phyloP scores from a whole-genome alignment of 1,284 basidiomycete species.

The Papiliotrema fonsecae region DNA sequence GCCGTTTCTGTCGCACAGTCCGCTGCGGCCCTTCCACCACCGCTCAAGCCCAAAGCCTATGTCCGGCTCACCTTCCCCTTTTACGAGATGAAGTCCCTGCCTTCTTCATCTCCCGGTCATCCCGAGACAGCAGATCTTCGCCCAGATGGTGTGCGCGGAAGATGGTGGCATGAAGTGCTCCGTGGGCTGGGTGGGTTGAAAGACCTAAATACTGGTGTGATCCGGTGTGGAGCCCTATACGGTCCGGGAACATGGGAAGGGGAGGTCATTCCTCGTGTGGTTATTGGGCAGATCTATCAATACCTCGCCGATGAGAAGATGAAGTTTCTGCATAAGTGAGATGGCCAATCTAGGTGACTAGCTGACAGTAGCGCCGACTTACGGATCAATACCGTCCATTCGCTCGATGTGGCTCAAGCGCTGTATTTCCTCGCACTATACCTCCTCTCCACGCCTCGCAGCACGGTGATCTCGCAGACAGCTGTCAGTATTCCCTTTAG shows the following conservation, averaged over 20 bases:
- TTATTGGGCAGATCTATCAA: constrained; percentile 72
- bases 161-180: constrained; percentile 86
- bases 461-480: constrained; percentile 48
- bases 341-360: background rate
- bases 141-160: constrained; percentile 66
- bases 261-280: constrained; percentile 62
- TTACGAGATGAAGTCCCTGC: constrained; percentile 60
- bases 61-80: constrained; percentile 74
- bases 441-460: constrained; percentile 25
- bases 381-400: constrained; percentile 72
- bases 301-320: constrained; percentile 79
- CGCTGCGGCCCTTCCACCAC: constrained; percentile 57
- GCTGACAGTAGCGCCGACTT: constrained; percentile 52
- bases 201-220: constrained; percentile 69
- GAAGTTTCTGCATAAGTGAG: constrained; percentile 66
- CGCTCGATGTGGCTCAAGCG: constrained; percentile 69
- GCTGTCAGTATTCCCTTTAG: constrained; percentile 63
- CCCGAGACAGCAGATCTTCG: constrained; percentile 61
- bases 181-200: constrained; percentile 67
- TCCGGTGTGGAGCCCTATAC: constrained; percentile 49
- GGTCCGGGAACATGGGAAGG: constrained; percentile 36
- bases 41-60: constrained; percentile 64
- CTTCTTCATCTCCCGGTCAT: constrained; percentile 50
- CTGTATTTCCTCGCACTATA: constrained; percentile 58
- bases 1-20: constrained; percentile 60